Base-by-base conservation (phyloP, 2,329 filamentous ascomycete species). In the Fusarium devonianum region DNA sequence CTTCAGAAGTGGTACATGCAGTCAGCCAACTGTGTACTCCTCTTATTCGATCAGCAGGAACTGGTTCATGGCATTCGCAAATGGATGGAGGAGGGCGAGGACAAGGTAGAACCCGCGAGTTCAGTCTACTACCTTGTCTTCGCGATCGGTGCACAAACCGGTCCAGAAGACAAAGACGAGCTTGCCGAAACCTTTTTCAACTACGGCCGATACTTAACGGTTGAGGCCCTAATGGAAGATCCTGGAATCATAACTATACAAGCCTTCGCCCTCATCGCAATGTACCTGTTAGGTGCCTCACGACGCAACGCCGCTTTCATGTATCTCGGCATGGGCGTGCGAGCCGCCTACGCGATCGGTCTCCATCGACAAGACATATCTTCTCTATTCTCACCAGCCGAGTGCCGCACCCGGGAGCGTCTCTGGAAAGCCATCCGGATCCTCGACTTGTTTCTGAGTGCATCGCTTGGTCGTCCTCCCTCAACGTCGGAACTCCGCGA, bases 301-400 rank as follows among this genome's bases (percentile, higher is more conserved):
- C 64, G 69, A 2, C 62, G 68, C 1, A 73, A 73, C 26, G 67
- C 72, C 4, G 72, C 72, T 0, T 73, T 71, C 9, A 71, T 73
- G 68, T 67, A 72, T 19, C 63, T 74, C 3, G 72, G 72, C 3
- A 66, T 69, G 29, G 72, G 71, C 2, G 70, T 69, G 2, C 60
- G 70, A 14, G 75, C 76, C 5, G 70, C 71, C 2, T 69, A 70
- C 32, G 64, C 69, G 0, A 53, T 73, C 5, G 71, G 69, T 0
- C 61, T 72, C 2, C 66, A 72, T 26, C 57, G 65, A 3, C 47
- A 62, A 7, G 59, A 72, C 17, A 64, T 68, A 38, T 62, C 62
- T 1, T 58, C 63, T 3, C 47, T 68, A 0, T 72, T 71, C 17
- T 54, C 60, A 1, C 23, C 50, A 0, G 53, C 46, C 0, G 69